Evolutionary conservation across 192 early-diverging fungal genomes (phyloP).

Genomic region (Cetraspora pellucida): DNA sequence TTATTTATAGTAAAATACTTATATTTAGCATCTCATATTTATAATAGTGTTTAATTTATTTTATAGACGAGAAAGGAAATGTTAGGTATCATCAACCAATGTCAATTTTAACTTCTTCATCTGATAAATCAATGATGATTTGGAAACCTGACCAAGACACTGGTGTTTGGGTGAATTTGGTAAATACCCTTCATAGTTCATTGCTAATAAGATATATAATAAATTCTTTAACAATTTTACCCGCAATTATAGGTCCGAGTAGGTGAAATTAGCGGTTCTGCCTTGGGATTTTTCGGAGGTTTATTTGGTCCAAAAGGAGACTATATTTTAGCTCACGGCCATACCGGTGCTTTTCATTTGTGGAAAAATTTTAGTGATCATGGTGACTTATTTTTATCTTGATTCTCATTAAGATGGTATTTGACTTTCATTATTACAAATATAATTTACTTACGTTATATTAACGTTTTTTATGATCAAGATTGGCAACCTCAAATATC

Average conservation of each 20-base stretch:
- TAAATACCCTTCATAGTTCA: constrained; percentile 29
- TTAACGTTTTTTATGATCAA: constrained; percentile 34
- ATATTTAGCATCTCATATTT: too few relatives aligned
- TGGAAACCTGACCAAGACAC: constrained; percentile 81
- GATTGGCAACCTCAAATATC: constrained; percentile 74
- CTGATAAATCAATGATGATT: constrained; percentile 89
- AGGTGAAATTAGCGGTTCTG: constrained; percentile 84
- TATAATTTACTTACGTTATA: neutral
- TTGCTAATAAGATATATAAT: too few relatives aligned
- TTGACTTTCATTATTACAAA: neutral
- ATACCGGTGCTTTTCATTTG: constrained; percentile 81
- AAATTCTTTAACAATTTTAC: too few relatives aligned
- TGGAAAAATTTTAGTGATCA: constrained; percentile 64
- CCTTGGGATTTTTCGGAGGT: constrained; percentile 82
- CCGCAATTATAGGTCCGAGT: constrained; percentile 60
- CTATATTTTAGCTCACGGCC: constrained; percentile 73
- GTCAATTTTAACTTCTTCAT: constrained; percentile 80
- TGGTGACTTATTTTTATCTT: constrained; percentile 22
- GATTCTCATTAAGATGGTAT: neutral
- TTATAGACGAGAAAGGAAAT: constrained; percentile 34
- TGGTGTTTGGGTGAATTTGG: constrained; percentile 82
- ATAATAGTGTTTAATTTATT: neutral
- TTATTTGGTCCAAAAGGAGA: constrained; percentile 66
- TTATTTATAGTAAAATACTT: too few relatives aligned
- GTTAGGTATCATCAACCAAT: constrained; percentile 62